A percentile compares a stretch with the other conserved stretches of the same genome.
Conservation (phyloP, 352 stramenopile species). For the Phytophthora gonapodyides region DNA sequence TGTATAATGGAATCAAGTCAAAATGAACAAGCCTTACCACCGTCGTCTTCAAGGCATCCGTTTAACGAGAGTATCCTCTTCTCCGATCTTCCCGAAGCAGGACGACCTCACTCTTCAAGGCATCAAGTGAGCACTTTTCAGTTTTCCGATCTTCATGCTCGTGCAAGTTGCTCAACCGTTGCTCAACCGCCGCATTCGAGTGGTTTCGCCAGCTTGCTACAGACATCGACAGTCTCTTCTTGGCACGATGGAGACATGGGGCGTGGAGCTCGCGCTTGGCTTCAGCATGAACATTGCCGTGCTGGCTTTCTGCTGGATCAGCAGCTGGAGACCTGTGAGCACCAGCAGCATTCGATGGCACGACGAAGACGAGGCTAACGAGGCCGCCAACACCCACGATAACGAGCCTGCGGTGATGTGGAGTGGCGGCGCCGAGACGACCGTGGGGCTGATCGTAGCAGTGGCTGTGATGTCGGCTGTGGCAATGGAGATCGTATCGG, state of each 20-base stretch:
- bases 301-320: slow-evolving; percentile 23
- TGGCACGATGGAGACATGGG: slow-evolving; percentile 25
- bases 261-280: slow-evolving; percentile 18
- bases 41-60: slow-evolving; percentile 15
- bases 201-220: slow-evolving; percentile 11
- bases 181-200: slow-evolving; percentile 11
- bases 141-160: slow-evolving; percentile 6
- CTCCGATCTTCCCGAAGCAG: no score
- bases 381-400: slow-evolving; percentile 1
- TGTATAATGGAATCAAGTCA: slow-evolving; percentile 27
- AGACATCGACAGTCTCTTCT: background rate
- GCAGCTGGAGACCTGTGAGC: slow-evolving; percentile 19
- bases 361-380: slow-evolving; percentile 13
- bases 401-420: slow-evolving; percentile 16
- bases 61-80: slow-evolving; percentile 7
- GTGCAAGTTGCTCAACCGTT: no score
- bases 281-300: slow-evolving; percentile 24
- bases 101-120: no score
- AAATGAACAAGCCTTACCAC: slow-evolving; percentile 17
- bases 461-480: slow-evolving; percentile 31
- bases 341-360: slow-evolving; percentile 22
- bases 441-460: slow-evolving; percentile 23
- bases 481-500: slow-evolving; percentile 22
- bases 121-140: no score
- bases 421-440: slow-evolving; percentile 30